Percentiles rank a stretch among this genome's conserved stretches.
Evolutionary conservation across 2,329 filamentous ascomycete genomes (phyloP).

Genomic region (Penicillium sp.): DNA sequence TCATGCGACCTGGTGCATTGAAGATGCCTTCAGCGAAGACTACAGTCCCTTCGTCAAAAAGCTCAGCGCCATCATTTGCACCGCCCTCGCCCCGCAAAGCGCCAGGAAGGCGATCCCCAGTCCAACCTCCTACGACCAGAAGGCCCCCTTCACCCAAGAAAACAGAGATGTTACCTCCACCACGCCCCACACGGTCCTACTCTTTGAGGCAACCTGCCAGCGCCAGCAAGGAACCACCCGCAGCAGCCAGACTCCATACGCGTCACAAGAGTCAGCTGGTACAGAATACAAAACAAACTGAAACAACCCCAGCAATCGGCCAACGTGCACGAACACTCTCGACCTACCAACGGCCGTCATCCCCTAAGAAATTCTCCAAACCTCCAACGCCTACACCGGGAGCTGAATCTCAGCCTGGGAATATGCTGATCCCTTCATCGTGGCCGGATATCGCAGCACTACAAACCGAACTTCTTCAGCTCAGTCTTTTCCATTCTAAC

Average conservation of each 20-base stretch:
- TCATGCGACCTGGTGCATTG: conserved; percentile 27
- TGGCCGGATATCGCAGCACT: conserved; percentile 37
- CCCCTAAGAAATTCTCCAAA: conserved; percentile 37
- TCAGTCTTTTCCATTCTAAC: conserved; percentile 39
- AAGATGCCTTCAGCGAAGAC: conserved; percentile 19
- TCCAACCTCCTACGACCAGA: conserved; percentile 7
- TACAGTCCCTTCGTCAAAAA: conserved; percentile 18
- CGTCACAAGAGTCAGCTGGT: conserved; percentile 39
- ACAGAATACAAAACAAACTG: conserved; percentile 16
- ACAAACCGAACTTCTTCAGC: conserved; percentile 45
- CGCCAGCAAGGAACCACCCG: conserved; percentile 16
- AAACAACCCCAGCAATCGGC: conserved; percentile 16
- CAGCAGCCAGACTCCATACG: conserved; percentile 26
- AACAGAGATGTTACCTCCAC: conserved; percentile 34
- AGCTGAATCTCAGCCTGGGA: conserved; percentile 12
- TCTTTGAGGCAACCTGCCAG: conserved; percentile 37
- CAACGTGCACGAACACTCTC: conserved; percentile 32
- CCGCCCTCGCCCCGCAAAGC: conserved; percentile 27
- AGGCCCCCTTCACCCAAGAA: conserved; percentile 27
- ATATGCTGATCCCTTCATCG: conserved; percentile 27
- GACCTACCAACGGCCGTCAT: conserved; percentile 39
- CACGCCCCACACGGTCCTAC: conserved; percentile 35
- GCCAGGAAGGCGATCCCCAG: conserved; percentile 9
- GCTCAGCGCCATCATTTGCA: conserved; percentile 16
- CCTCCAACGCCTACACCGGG: conserved; percentile 21